Evolutionary conservation across 2,329 filamentous ascomycete genomes (phyloP).

Genomic region (Colletotrichum gigasporum): DNA sequence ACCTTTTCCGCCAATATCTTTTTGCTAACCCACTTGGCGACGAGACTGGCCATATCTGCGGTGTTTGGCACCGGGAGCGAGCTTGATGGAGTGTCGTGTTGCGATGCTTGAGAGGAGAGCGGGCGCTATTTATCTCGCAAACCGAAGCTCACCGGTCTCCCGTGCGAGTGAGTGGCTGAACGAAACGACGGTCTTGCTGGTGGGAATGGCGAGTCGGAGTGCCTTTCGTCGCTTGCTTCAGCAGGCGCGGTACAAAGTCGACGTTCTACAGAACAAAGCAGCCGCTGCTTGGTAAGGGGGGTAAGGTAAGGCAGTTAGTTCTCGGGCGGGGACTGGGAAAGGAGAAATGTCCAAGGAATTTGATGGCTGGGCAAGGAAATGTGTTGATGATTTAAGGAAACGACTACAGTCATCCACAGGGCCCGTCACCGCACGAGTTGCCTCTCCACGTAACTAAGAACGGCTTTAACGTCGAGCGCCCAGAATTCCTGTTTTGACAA

Average conservation of each 20-base stretch:
- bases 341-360: not conserved
- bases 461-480: not conserved
- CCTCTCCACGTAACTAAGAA: conserved; percentile 5
- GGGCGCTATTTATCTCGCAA: too few species aligned
- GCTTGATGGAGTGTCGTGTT: too few species aligned
- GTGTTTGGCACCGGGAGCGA: conserved; percentile 29
- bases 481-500: conserved; percentile 32
- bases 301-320: not conserved
- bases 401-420: not conserved
- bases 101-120: too few species aligned
- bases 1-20: conserved; percentile 66
- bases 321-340: not conserved
- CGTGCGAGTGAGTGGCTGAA: too few species aligned
- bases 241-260: too few species aligned
- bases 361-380: not conserved
- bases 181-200: too few species aligned
- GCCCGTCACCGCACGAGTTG: conserved; percentile 9
- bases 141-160: too few species aligned
- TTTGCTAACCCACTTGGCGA: conserved; percentile 65
- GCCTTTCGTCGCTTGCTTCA: too few species aligned
- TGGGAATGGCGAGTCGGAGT: too few species aligned
- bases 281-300: too few species aligned
- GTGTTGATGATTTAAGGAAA: not conserved
- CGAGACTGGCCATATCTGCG: conserved; percentile 58
- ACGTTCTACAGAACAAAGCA: too few species aligned